phyloP scores from a whole-genome alignment of 2,329 filamentous ascomycete genomes.

The Hypoxylon sp. region DNA sequence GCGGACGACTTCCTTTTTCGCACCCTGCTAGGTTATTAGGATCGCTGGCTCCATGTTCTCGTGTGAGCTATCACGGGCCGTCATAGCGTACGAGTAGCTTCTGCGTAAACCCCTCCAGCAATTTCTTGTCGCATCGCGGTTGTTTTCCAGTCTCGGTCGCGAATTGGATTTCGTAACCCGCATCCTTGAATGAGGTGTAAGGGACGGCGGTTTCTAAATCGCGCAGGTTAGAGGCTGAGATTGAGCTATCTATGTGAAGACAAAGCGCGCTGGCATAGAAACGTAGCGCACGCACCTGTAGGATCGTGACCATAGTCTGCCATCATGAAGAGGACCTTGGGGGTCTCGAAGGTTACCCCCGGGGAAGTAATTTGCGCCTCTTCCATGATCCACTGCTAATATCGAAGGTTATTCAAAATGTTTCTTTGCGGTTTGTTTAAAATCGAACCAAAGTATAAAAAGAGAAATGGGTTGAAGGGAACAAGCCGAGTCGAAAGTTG shows the following conservation, averaged over 20 bases:
- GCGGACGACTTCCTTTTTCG: conserved; percentile 58
- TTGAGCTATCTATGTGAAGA: neutral
- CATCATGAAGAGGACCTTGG: conserved; percentile 65
- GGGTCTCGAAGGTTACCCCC: conserved; percentile 40
- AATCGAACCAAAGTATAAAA: neutral
- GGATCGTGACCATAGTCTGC: conserved; percentile 70
- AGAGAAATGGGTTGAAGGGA: neutral
- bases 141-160: conserved; percentile 65
- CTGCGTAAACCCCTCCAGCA: conserved; percentile 65
- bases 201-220: conserved; percentile 65
- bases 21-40: conserved; percentile 57
- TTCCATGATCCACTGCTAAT: conserved; percentile 45
- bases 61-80: conserved; percentile 16
- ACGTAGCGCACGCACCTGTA: conserved; percentile 60
- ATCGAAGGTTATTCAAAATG: neutral
- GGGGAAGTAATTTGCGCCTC: conserved; percentile 48
- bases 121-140: conserved; percentile 64
- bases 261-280: neutral
- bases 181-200: conserved; percentile 63
- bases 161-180: conserved; percentile 64
- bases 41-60: conserved; percentile 12
- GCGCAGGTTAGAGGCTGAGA: conserved; percentile 8
- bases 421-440: conserved; percentile 3
- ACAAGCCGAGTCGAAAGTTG: neutral
- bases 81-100: conserved; percentile 61